Evolutionary conservation across 345 rosid genomes (phyloP), one percentile per base, ranked within the genome.

Genomic region (Odontarrhena argentea): DNA sequence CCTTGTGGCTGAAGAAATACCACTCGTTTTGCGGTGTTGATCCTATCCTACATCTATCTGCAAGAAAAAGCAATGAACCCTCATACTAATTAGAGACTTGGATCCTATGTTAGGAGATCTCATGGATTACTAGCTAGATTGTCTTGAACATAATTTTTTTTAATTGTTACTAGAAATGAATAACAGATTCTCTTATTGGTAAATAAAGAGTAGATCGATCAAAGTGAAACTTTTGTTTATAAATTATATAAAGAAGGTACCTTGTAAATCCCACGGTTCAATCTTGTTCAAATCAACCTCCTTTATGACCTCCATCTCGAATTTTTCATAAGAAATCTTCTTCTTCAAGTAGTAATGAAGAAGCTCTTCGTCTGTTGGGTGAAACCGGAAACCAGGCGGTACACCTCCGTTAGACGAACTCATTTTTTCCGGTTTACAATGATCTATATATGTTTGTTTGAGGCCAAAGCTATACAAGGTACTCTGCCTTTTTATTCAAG

Each of bases 231-330:
- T 63, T 34, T 60, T 67, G 68, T 32, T 28, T 28, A 49, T 14
- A 32, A 51, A 12, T 25, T 67, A 5, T 13, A 48, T 36, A 69
- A 50, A 37, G 24, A 34, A 68, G 22, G 11, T 86, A 90, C 98
- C 98, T 83, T 90, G 94, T 66, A 93, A 78, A 12, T 93, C 98
- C 98, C 97, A 93, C 62, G 98, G 98, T 76, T 93, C 98, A 80
- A 93, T 80, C 85, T 86, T 93, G 73, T 93, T 93, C 78, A 93
- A 79, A 83, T 93, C 97, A 54, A 90, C 87, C 78, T 93, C 98
- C 76, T 89, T 79, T n/a, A 93, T 84, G 42, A 93, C 98, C 76
- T 93, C 97, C 98, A 90, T 90, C 40, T 93, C 98, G 71, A 90
- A 90, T 80, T 93, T 90, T 9, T 93, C 89, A 70, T 88, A 88